phyloP scores from a whole-genome alignment of 1,139 yeast species.

The Lodderomyces jiufengensis region DNA sequence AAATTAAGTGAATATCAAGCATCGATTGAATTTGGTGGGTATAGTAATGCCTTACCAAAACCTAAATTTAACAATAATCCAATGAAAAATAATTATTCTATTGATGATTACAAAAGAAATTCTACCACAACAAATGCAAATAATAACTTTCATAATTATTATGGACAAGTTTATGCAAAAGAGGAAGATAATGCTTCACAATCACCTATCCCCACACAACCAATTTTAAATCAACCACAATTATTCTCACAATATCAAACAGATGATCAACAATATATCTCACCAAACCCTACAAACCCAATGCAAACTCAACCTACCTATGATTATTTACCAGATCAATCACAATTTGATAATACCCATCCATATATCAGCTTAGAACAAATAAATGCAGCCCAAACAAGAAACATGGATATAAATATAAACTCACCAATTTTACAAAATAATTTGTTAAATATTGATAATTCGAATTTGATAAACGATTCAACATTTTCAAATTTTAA shows the following conservation, averaged over 20 bases:
- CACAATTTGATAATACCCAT: constrained; percentile 8
- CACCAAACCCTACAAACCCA: constrained; percentile 3
- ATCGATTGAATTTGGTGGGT: constrained; percentile 42
- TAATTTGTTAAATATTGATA: constrained; percentile 2
- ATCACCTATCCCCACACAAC: constrained; percentile 3
- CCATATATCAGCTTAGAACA: constrained; percentile 15
- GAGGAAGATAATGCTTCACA: constrained; percentile 12
- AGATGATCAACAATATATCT: constrained; percentile 1
- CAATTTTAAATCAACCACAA: constrained; percentile 4
- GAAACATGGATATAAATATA: constrained; percentile 3
- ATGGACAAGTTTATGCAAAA: constrained; percentile 24
- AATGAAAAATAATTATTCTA: neutral
- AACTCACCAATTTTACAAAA: constrained; percentile 6
- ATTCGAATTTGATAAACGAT: neutral
- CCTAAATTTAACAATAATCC: constrained; percentile 10
- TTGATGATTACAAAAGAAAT: constrained; percentile 11
- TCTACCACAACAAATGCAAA: constrained; percentile 15
- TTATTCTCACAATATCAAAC: neutral
- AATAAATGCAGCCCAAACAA: constrained; percentile 13
- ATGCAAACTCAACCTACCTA: constrained; percentile 4
- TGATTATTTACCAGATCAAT: constrained; percentile 6
- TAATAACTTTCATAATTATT: constrained; percentile 19
- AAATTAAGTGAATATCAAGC: constrained; percentile 38
- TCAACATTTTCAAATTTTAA: constrained; percentile 6
- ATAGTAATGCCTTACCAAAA: constrained; percentile 33